Evolutionary conservation across 768 basidiomycete genomes (phyloP).

Genomic region (Naematelia encephala): DNA sequence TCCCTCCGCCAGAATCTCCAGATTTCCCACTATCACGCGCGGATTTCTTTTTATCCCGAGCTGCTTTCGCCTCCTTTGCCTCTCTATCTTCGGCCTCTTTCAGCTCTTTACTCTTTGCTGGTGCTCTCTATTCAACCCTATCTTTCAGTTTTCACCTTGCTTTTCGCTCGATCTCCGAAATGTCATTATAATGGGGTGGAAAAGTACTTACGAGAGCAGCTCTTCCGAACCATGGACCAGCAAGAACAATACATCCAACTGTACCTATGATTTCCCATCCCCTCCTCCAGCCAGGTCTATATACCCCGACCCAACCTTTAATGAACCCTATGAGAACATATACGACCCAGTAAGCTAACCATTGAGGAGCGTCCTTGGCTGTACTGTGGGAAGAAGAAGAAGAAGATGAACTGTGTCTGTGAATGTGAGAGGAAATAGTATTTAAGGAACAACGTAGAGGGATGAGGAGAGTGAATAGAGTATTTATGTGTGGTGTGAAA

Average conservation of each 20-base stretch:
- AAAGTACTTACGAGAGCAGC: conserved; percentile 24
- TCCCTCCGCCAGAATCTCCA: too few species aligned
- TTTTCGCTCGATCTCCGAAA: neutral
- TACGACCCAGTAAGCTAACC: conserved; percentile 31
- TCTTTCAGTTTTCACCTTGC: neutral
- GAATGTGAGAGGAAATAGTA: conserved; percentile 5
- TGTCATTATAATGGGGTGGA: neutral
- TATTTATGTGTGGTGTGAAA: conserved; percentile 25
- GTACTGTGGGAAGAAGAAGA: too few species aligned
- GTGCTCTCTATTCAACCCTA: neutral
- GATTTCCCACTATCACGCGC: too few species aligned
- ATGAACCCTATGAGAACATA: conserved; percentile 14
- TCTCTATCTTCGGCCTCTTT: conserved; percentile 10
- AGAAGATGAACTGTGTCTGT: neutral
- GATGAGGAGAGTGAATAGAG: conserved; percentile 27
- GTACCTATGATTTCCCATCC: conserved; percentile 24
- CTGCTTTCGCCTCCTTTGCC: conserved; percentile 7
- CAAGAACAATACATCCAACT: conserved; percentile 20
- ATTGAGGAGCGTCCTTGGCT: conserved; percentile 25
- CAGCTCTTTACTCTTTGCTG: conserved; percentile 6
- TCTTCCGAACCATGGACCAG: conserved; percentile 39
- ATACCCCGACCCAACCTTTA: conserved; percentile 22
- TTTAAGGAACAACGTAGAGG: conserved; percentile 29
- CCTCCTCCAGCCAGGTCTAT: conserved; percentile 24
- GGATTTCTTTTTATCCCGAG: conserved; percentile 5